Evolutionary conservation across 176 grass and related monocot species (phyloP).

Genomic region (Cenchrus fungigraminus): DNA sequence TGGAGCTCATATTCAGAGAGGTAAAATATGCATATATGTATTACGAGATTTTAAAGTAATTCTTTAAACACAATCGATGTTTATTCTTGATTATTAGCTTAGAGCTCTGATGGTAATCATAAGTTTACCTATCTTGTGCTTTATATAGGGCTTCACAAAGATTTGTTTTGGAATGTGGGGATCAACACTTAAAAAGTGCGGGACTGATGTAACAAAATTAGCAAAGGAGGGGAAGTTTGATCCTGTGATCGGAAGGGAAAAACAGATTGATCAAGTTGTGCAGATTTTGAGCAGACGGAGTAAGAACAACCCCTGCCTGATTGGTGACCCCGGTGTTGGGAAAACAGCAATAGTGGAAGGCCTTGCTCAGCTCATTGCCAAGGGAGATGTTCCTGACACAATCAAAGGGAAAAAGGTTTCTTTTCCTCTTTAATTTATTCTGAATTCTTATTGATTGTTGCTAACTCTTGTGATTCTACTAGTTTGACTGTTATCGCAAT

Average conservation of each 20-base stretch:
- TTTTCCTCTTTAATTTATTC: not conserved
- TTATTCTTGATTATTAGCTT: not conserved
- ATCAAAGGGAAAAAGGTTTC: slow-evolving; percentile 71
- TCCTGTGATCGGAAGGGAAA: slow-evolving; percentile 78
- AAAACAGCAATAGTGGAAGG: slow-evolving; percentile 94
- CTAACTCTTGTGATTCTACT: not conserved
- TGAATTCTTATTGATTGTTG: not conserved
- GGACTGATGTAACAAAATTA: not conserved
- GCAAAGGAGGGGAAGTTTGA: slow-evolving; percentile 34
- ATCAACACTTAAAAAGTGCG: not conserved
- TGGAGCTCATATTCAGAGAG: not conserved
- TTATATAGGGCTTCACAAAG: not conserved
- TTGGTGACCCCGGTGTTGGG: slow-evolving; percentile 87
- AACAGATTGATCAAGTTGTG: slow-evolving; percentile 73
- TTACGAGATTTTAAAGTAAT: not conserved
- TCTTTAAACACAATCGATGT: not conserved
- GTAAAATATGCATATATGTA: not conserved
- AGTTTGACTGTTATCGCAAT: too few species aligned
- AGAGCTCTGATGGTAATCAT: too few species aligned
- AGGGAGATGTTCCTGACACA: slow-evolving; percentile 84
- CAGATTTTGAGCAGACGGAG: slow-evolving; percentile 73
- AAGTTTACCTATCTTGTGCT: not conserved
- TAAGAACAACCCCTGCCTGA: slow-evolving; percentile 85
- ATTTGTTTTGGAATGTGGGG: not conserved
- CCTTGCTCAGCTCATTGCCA: slow-evolving; percentile 75